Evolutionary conservation across 2,329 filamentous ascomycete genomes (phyloP).

Genomic region (Fusarium sp.): DNA sequence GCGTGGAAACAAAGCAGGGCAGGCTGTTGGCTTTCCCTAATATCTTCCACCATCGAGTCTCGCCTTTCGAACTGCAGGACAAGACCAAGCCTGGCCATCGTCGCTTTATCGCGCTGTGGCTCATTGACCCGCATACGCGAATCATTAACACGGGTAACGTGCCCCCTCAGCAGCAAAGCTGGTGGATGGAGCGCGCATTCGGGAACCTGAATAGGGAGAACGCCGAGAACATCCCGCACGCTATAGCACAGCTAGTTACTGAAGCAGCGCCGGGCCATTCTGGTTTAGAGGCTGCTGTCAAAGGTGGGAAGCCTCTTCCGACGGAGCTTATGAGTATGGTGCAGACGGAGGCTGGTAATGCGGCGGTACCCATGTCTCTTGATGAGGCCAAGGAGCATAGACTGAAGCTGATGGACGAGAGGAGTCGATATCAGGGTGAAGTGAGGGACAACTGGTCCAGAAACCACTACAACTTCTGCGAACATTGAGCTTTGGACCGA

Average conservation of each 20-base stretch:
- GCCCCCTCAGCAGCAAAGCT: constrained; percentile 52
- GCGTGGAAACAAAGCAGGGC: constrained; percentile 37
- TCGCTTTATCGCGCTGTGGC: constrained; percentile 67
- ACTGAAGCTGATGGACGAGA: constrained; percentile 28
- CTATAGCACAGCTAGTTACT: constrained; percentile 10
- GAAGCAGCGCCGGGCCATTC: not conserved
- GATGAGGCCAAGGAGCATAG: constrained; percentile 37
- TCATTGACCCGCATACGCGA: constrained; percentile 65
- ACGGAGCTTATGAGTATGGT: constrained; percentile 34
- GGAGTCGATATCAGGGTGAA: not conserved
- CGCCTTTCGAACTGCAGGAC: constrained; percentile 63
- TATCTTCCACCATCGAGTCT: constrained; percentile 41
- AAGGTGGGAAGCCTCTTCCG: not conserved
- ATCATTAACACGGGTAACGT: constrained; percentile 55
- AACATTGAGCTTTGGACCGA: constrained; percentile 20
- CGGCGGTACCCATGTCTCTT: constrained; percentile 26
- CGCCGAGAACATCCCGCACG: not conserved
- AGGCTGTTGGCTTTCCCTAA: constrained; percentile 40
- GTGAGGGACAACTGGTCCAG: not conserved
- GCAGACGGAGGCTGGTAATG: not conserved
- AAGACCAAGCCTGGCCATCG: constrained; percentile 64
- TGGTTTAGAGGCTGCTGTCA: constrained; percentile 4
- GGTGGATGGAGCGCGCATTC: constrained; percentile 48
- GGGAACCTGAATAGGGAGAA: not conserved
- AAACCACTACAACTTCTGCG: constrained; percentile 31